Evolutionary conservation across 768 basidiomycete genomes (phyloP).

Genomic region (Rhodotorula taiwanensis): DNA sequence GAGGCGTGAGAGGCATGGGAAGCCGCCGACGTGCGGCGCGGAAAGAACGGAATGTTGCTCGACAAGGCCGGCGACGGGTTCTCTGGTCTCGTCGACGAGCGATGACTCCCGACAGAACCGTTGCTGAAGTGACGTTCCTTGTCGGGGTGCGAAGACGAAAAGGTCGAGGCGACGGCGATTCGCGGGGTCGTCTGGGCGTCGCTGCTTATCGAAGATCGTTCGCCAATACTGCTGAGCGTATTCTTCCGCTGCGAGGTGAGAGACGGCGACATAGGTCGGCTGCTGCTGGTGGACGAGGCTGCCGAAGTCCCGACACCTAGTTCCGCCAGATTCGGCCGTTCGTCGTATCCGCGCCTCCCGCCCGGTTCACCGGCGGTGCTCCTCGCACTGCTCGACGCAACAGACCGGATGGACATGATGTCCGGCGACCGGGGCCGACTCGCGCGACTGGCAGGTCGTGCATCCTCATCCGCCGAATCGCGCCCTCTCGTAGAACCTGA

Average conservation of each 20-base stretch:
- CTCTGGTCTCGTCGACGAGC: conserved; percentile 8
- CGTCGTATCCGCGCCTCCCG: conserved; percentile 10
- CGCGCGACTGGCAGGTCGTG: background rate
- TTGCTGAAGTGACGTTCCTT: conserved; percentile 7
- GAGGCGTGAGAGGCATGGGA: conserved; percentile 19
- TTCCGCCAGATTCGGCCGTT: no score
- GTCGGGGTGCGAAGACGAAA: conserved; percentile 21
- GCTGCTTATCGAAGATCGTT: background rate
- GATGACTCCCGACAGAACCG: conserved; percentile 4
- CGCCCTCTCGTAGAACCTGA: background rate
- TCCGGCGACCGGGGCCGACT: conserved; percentile 7
- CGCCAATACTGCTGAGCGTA: background rate
- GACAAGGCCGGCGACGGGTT: conserved; percentile 1
- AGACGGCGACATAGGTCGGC: background rate
- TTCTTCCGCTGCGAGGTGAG: background rate
- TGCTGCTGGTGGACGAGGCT: background rate
- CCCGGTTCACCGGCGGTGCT: background rate
- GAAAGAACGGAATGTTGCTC: background rate
- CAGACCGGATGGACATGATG: conserved; percentile 20
- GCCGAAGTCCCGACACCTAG: background rate
- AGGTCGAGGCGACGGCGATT: conserved; percentile 13
- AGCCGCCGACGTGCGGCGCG: background rate
- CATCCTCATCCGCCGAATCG: background rate
- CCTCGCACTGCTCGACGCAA: conserved; percentile 46
- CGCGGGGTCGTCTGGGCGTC: background rate